These are phyloP conservation scores for Musa itinerans DNA, from an alignment of 176 grass and related monocot species.

Conservation along the genomic window DNA sequence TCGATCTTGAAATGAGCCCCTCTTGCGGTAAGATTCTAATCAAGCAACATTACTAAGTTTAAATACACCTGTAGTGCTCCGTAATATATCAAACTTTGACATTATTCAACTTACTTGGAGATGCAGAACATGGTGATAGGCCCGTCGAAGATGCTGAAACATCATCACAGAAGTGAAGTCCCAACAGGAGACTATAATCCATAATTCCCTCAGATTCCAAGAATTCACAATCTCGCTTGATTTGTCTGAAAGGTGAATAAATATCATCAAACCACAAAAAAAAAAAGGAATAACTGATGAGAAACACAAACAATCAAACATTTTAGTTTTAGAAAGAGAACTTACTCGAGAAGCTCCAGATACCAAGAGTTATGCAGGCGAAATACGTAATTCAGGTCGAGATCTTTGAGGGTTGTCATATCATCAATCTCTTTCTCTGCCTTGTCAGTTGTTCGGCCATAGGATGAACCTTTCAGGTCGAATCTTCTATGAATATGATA, in stretches of 20 bases:
- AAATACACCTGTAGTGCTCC: not conserved
- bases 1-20: conserved; percentile 42
- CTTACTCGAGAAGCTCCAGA: conserved; percentile 73
- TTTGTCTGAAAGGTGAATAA: conserved; percentile 40
- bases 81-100: not conserved
- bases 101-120: conserved; percentile 10
- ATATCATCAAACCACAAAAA: conserved; percentile 2
- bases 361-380: conserved; percentile 66
- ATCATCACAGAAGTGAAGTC: conserved; percentile 75
- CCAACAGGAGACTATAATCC: conserved; percentile 94
- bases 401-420: conserved; percentile 91
- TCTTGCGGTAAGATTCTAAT: conserved; percentile 32
- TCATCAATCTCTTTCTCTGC: conserved; percentile 90
- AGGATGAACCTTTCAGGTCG: conserved; percentile 92
- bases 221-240: conserved; percentile 73
- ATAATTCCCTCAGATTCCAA: conserved; percentile 82
- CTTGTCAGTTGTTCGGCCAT: conserved; percentile 81
- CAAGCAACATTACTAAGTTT: not conserved
- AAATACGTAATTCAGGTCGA: conserved; percentile 93
- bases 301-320: conserved; percentile 1
- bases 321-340: conserved; percentile 2
- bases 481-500: conserved; percentile 88
- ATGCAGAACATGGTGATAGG: not conserved
- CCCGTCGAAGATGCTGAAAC: not conserved
- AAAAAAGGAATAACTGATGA: not conserved